Conservation (phyloP, 2,329 filamentous ascomycete species). For the Epichloe scottii region DNA sequence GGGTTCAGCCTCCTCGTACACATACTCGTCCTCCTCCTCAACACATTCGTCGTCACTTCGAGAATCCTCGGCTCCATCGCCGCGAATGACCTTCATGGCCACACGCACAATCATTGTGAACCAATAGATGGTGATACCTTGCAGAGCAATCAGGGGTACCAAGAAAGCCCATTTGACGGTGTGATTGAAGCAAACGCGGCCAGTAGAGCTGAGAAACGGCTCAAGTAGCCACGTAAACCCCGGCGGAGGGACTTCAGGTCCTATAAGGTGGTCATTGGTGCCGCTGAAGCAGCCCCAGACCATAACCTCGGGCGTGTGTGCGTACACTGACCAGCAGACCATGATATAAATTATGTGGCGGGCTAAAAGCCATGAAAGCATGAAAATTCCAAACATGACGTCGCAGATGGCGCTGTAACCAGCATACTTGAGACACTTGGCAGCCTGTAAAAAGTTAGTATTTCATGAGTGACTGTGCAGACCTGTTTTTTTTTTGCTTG, state of each 20-base stretch:
- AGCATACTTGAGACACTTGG: conserved; percentile 89
- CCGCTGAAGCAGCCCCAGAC: conserved; percentile 60
- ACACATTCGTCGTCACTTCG: conserved; percentile 70
- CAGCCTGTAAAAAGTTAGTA: conserved; percentile 40
- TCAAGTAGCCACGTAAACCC: conserved; percentile 53
- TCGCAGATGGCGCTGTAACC: conserved; percentile 69
- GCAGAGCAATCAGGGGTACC: conserved; percentile 60
- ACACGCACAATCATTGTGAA: conserved; percentile 80
- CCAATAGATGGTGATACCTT: conserved; percentile 75
- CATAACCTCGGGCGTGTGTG: conserved; percentile 49
- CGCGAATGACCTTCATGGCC: conserved; percentile 65
- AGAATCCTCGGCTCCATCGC: conserved; percentile 68
- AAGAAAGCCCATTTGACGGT: conserved; percentile 67
- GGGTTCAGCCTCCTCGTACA: conserved; percentile 41
- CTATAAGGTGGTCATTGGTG: conserved; percentile 38
- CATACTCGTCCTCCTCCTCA: conserved; percentile 39
- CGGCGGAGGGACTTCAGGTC: conserved; percentile 36
- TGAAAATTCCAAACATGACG: conserved; percentile 71
- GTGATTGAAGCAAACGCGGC: conserved; percentile 70
- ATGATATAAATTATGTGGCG: conserved; percentile 71
- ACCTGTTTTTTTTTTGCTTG: no score
- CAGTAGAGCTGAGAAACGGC: conserved; percentile 59
- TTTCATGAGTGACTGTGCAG: neutral
- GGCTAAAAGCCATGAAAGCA: conserved; percentile 69
- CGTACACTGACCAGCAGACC: conserved; percentile 72